Base-by-base conservation (phyloP, 73 alveolate species). In the Symbiodinium pilosum region DNA sequence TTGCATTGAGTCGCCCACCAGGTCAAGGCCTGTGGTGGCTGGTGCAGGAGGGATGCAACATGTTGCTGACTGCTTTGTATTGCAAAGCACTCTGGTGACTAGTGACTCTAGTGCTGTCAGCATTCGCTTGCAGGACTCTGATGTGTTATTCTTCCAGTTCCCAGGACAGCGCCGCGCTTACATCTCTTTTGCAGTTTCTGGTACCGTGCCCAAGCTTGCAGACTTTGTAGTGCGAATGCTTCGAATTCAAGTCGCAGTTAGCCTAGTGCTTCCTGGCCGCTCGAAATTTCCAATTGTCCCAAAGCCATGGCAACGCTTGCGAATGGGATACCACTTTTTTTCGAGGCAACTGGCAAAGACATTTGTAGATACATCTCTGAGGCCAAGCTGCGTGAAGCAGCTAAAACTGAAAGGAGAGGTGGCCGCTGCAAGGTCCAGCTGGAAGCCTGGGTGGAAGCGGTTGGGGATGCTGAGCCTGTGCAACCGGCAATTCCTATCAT, bases 11-110 rank as follows among this genome's bases (percentile, higher is more conserved):
- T 47, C 59, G 6, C 59, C 59, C 77, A 7, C 36, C 30, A 64
- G 77, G 77, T 64, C 77, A 64, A 26, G 77, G 77, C 32, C 28
- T 64, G 77, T 64, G 77, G 77, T 64, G 77, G 77, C 77, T 64
- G 36, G 77, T 64, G 77, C 77, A 64, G 77, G 77, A 18, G 36
- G 36, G 59, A 47, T 47, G 59, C 14, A 14, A 6, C 59, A 28
- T 64, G 77, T 14, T 64, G 36, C 77, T 7, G 77, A 26, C 16
- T 64, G 40, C 36, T 64, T 28, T 64, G 36, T 26, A 3, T 21
- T 64, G 26, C 6, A 47, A 26, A 28, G 8, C 77, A 26, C 3
- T 11, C 14, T 14, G 14, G 14, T 47, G 59, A 47, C 59, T 18
- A 21, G 32, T 64, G n/a, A n/a, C n/a, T n/a, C n/a, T n/a, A n/a